Conservation (phyloP, 192 early-diverging fungal species). For the Coemansia sp. region DNA sequence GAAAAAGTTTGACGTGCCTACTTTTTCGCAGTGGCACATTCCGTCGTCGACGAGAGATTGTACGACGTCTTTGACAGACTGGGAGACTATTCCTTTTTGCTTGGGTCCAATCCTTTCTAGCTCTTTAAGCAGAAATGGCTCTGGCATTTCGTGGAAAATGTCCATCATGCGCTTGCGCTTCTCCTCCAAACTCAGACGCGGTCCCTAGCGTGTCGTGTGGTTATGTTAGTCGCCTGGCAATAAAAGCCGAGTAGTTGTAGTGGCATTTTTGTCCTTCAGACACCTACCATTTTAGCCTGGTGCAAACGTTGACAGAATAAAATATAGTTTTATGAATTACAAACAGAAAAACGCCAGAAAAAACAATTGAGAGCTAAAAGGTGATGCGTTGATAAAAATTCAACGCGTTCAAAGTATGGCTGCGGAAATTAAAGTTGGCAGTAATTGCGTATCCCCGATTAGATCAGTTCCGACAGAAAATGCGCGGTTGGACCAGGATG, state of each 20-base stretch:
- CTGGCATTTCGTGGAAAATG: constrained; percentile 61
- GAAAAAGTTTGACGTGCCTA: constrained; percentile 86
- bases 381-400: neutral
- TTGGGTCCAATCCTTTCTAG: constrained; percentile 81
- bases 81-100: constrained; percentile 75
- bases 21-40: constrained; percentile 77
- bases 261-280: neutral
- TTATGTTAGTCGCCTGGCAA: neutral
- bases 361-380: neutral
- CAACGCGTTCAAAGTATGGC: neutral
- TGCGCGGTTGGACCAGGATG: too few relatives aligned
- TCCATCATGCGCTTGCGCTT: constrained; percentile 60
- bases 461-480: too few relatives aligned
- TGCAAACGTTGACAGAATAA: neutral
- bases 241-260: neutral
- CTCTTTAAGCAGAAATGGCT: constrained; percentile 80
- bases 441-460: too few relatives aligned
- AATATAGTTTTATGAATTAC: neutral
- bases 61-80: constrained; percentile 81
- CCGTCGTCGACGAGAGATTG: constrained; percentile 81
- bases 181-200: constrained; percentile 50
- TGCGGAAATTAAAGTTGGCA: neutral
- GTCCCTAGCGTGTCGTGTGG: constrained; percentile 20
- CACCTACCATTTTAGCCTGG: neutral
- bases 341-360: neutral